phyloP scores from a whole-genome alignment of 2,329 filamentous ascomycete species.

The Nemania diffusa region DNA sequence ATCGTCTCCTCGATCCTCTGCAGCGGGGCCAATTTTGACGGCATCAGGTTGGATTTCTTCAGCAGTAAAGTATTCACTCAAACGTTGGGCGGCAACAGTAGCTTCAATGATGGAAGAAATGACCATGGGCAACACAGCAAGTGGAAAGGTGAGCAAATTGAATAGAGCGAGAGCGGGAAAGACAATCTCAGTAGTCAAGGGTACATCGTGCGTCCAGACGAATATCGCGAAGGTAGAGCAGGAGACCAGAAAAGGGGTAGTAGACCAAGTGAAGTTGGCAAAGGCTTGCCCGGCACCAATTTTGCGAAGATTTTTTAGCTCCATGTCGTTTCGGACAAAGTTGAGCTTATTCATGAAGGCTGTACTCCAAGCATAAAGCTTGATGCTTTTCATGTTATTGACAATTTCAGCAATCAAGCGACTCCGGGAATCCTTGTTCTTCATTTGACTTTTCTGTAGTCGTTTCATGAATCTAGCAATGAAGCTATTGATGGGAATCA shows the following conservation, averaged over 20 bases:
- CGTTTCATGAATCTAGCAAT: conserved; percentile 94
- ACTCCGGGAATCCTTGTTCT: conserved; percentile 95
- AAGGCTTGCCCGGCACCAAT: conserved; percentile 94
- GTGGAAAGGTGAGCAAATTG: conserved; percentile 94
- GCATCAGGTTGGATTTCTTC: conserved; percentile 92
- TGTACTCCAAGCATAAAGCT: conserved; percentile 96
- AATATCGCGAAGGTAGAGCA: conserved; percentile 97
- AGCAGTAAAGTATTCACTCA: conserved; percentile 85
- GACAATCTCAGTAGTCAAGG: conserved; percentile 92
- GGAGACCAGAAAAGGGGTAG: conserved; percentile 95
- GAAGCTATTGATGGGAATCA: conserved; percentile 95
- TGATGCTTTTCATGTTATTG: conserved; percentile 99
- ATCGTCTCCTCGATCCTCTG: conserved; percentile 83
- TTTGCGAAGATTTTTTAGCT: conserved; percentile 93
- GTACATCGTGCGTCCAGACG: conserved; percentile 81
- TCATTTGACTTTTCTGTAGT: conserved; percentile 96
- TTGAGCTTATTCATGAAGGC: conserved; percentile 99
- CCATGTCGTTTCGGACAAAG: conserved; percentile 93
- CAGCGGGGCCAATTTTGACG: conserved; percentile 74
- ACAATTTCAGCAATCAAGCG: conserved; percentile 96
- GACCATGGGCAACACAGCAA: conserved; percentile 95
- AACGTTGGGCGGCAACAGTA: conserved; percentile 86
- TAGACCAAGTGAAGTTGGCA: conserved; percentile 98
- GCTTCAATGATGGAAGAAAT: conserved; percentile 97
- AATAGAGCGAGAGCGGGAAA: conserved; percentile 93